A percentile compares a stretch with the other conserved stretches of the same genome.
Evolutionary conservation across 306 rosid genomes (phyloP).

Genomic region (Sesbania bispinosa): DNA sequence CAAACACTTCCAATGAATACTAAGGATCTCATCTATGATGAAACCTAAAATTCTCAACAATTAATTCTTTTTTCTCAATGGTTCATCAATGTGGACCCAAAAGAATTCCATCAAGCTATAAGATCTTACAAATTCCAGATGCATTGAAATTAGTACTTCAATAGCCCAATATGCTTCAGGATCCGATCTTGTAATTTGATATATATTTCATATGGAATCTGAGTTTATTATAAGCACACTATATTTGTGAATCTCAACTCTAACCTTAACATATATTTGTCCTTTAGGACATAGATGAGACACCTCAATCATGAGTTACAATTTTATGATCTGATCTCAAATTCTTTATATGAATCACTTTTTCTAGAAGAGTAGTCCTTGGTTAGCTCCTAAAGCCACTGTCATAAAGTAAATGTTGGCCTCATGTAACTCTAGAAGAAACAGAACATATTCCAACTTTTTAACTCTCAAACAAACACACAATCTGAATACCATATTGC

Average conservation of each 20-base stretch:
- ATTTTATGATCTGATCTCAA: background rate
- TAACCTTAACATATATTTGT: background rate
- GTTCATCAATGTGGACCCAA: background rate
- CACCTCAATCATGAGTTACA: conserved; percentile 8
- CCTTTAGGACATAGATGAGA: conserved; percentile 15
- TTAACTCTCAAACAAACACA: background rate
- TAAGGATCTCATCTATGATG: too few relatives aligned
- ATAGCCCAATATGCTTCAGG: background rate
- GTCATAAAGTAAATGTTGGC: conserved; percentile 9
- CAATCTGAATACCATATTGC: background rate
- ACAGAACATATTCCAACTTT: conserved; percentile 29
- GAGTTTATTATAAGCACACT: background rate
- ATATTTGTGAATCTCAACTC: conserved; percentile 7
- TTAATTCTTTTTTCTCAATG: background rate
- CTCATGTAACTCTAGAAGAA: conserved; percentile 18
- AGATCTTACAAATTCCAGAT: background rate
- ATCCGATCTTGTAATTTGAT: background rate
- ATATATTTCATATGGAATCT: background rate
- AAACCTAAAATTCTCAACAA: background rate
- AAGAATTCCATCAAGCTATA: background rate
- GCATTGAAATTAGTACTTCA: background rate
- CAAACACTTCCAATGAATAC: background rate
- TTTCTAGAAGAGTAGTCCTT: conserved; percentile 25
- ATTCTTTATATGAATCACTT: background rate
- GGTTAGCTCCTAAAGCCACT: conserved; percentile 30